Base-by-base conservation (phyloP, 139 green algal genomes). In the Micractinium sp. region DNA sequence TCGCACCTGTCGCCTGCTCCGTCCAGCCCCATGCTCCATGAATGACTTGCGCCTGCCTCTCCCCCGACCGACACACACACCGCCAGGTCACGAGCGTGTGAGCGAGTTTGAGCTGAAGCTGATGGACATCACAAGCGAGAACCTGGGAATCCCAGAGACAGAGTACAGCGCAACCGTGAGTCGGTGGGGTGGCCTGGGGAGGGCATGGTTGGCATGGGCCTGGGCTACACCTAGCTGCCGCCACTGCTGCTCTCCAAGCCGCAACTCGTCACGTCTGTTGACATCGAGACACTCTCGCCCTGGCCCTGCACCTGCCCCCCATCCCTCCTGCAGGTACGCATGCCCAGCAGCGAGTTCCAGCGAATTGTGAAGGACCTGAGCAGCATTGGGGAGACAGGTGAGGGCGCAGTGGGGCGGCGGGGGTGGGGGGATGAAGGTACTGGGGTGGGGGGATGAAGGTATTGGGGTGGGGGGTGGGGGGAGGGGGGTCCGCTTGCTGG, bases 71-170 rank as follows among this genome's bases (percentile, higher is more conserved):
- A 12, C 27, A 4, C 61, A 14, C 23, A 15, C 27, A 3, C 12
- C 14, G 31, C 47, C 87, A 90, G 87, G 39, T 39, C 91, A 96
- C 75, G 97, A 98, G 80, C 96, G 97, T 66, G 96, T 99, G 60
- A 95, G 90, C 18, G 97, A 99, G 90, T 99, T 99, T 92, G 96
- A 99, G 92, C 90, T 99, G 16, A 99, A 99, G 95, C 94, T 99
- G 25, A 99, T 99, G 97, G 96, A 98, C 87, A 99, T 99, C 85
- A 98, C 99, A 92, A 97, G 93, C 84, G 98, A 99, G 92, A 97
- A 99, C 92, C 91, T 99, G 82, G 96, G 96, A 82, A 99, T 99
- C 85, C 98, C 89, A 9, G 98, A 99, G 74, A 98, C 96, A 47
- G 95, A 97, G 71, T 99, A 99, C 92, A 90, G 92, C n/a, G 97